A percentile compares a stretch with the other conserved stretches of the same genome.
These are phyloP conservation scores for Coemansia guatemalensis DNA, from an alignment of 192 early-diverging fungal species.

Conservation along the genomic window DNA sequence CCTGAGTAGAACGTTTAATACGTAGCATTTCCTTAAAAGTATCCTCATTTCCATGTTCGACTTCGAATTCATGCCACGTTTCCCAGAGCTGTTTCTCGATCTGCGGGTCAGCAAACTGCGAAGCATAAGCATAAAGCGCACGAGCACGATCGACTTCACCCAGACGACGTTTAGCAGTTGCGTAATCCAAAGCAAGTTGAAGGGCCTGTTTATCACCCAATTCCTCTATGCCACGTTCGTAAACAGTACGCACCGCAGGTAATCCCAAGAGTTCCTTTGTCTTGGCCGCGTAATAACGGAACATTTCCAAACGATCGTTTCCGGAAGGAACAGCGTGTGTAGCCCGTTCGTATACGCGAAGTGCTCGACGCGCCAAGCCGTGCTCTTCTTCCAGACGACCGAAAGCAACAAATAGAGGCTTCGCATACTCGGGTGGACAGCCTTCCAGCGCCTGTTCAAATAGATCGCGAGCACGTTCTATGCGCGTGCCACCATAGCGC, in stretches of 20 bases:
- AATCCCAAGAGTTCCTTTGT: slow-evolving; percentile 84
- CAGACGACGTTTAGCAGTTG: slow-evolving; percentile 81
- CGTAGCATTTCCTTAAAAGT: slow-evolving; percentile 98
- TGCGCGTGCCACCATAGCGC: slow-evolving; percentile 81
- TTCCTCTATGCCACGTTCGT: slow-evolving; percentile 84
- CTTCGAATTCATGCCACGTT: slow-evolving; percentile 96
- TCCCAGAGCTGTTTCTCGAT: slow-evolving; percentile 79
- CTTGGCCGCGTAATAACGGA: slow-evolving; percentile 86
- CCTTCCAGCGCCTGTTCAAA: slow-evolving; percentile 92
- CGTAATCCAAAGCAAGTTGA: slow-evolving; percentile 79
- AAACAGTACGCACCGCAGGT: slow-evolving; percentile 85
- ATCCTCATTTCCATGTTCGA: slow-evolving; percentile 95
- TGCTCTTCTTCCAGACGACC: slow-evolving; percentile 90
- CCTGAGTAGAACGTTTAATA: slow-evolving; percentile 86
- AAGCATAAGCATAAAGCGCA: slow-evolving; percentile 80
- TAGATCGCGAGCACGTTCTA: slow-evolving; percentile 92
- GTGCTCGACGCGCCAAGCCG: slow-evolving; percentile 87
- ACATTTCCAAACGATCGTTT: slow-evolving; percentile 81
- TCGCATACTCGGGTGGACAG: slow-evolving; percentile 83
- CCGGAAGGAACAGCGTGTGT: slow-evolving; percentile 69
- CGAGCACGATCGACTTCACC: slow-evolving; percentile 96
- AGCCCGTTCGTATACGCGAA: slow-evolving; percentile 93
- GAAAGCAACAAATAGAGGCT: slow-evolving; percentile 84
- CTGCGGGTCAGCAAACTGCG: slow-evolving; percentile 86
- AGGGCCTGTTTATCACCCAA: slow-evolving; percentile 80